phyloP scores from a whole-genome alignment of 805 yeast species.

The Sugiyamaella qingdaonensis region DNA sequence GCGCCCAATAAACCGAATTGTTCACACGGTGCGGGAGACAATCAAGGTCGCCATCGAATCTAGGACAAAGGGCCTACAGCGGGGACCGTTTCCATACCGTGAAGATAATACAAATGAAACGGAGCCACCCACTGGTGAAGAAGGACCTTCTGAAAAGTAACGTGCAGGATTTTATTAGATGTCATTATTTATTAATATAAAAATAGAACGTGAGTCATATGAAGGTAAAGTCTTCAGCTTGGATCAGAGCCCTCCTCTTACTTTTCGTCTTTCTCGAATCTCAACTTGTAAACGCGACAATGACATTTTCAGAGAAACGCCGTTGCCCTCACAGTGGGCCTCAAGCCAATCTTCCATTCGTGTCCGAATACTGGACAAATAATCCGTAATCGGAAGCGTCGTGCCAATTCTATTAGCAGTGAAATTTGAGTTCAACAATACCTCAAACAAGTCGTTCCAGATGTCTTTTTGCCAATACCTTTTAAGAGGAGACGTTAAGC shows the following conservation, averaged over 20 bases:
- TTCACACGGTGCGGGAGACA: neutral
- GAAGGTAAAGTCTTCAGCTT: neutral
- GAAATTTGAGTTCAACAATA: slow-evolving; percentile 55
- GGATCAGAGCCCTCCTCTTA: slow-evolving; percentile 1
- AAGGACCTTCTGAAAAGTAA: neutral
- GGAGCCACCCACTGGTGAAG: neutral
- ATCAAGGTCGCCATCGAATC: neutral
- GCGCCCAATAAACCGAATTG: slow-evolving; percentile 11
- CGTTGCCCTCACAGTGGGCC: slow-evolving; percentile 22
- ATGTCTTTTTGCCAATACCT: slow-evolving; percentile 71
- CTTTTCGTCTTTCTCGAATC: neutral
- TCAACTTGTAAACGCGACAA: slow-evolving; percentile 20
- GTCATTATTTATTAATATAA: neutral
- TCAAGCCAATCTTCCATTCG: slow-evolving; percentile 44
- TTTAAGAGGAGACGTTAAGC: slow-evolving; percentile 48
- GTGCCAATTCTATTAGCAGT: slow-evolving; percentile 10
- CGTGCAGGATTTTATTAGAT: neutral
- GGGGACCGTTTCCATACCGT: slow-evolving; percentile 15
- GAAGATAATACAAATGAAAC: neutral
- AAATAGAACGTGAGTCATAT: neutral
- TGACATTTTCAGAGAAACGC: slow-evolving; percentile 20
- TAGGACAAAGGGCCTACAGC: slow-evolving; percentile 9
- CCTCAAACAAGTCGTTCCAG: slow-evolving; percentile 65
- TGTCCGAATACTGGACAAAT: slow-evolving; percentile 34
- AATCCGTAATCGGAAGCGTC: slow-evolving; percentile 41